phyloP scores from a whole-genome alignment of 2,329 filamentous ascomycete genomes.

The Fusarium tuaranense region DNA sequence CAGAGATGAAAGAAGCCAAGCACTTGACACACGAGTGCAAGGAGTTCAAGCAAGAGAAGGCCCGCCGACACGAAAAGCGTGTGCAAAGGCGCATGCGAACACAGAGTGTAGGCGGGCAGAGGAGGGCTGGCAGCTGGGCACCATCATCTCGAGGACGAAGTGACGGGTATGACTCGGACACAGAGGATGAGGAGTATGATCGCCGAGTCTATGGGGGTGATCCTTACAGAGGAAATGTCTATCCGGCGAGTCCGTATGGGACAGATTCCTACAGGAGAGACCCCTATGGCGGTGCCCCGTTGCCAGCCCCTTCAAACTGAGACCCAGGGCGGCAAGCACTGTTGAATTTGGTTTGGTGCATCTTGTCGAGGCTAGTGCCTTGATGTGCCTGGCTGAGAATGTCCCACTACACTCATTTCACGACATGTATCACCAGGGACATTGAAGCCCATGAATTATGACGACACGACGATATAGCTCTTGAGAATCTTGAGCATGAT shows the following conservation, averaged over 20 bases:
- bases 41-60: conserved; percentile 63
- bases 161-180: conserved; percentile 53
- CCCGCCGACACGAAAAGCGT: conserved; percentile 61
- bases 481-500: conserved; percentile 27
- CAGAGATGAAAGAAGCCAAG: conserved; percentile 67
- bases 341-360: background rate
- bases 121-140: conserved; percentile 59
- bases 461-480: conserved; percentile 37
- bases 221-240: conserved; percentile 32
- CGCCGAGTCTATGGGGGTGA: conserved; percentile 59
- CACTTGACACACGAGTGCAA: conserved; percentile 61
- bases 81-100: conserved; percentile 50
- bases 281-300: conserved; percentile 43
- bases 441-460: conserved; percentile 40
- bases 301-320: conserved; percentile 53
- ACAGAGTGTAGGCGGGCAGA: conserved; percentile 49
- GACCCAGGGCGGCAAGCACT: conserved; percentile 9
- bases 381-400: background rate
- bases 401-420: background rate
- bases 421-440: conserved; percentile 11
- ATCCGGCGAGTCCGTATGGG: conserved; percentile 32
- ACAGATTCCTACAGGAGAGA: conserved; percentile 31
- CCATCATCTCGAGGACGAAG: conserved; percentile 54
- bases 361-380: background rate
- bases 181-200: conserved; percentile 54